These are phyloP conservation scores for Rhododendron williamsianum DNA, from an alignment of 148 eudicot genomes.

Conservation along the genomic window DNA sequence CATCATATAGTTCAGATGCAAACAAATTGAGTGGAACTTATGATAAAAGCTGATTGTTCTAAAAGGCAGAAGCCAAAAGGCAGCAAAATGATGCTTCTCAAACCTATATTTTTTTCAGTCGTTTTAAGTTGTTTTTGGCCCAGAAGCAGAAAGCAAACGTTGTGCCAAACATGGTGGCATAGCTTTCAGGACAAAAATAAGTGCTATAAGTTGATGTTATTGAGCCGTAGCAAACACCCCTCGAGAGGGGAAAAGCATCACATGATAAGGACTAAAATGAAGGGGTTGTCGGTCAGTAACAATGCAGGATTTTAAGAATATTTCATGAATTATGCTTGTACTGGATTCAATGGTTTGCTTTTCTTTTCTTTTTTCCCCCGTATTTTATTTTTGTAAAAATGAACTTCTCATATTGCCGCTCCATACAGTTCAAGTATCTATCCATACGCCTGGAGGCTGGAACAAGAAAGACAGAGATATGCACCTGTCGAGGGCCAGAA, in stretches of 20 bases:
- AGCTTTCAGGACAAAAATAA: neutral
- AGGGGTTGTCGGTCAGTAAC: neutral
- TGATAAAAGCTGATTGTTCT: neutral
- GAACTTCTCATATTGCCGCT: neutral
- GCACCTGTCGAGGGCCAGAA: slow-evolving; percentile 96
- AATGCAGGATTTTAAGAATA: neutral
- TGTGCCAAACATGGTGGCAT: neutral
- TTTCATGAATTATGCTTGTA: neutral
- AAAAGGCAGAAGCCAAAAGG: neutral
- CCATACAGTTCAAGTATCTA: neutral
- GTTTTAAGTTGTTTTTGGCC: neutral
- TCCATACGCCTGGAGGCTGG: neutral
- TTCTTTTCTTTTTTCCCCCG: neutral
- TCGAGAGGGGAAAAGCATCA: neutral
- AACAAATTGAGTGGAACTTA: neutral
- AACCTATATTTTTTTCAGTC: neutral
- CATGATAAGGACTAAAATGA: neutral
- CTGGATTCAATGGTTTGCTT: neutral
- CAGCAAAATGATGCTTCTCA: neutral
- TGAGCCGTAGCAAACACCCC: neutral
- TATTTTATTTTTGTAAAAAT: neutral
- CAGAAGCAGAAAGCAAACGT: neutral
- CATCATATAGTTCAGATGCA: neutral
- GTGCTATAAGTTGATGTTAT: neutral
- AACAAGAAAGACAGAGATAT: slow-evolving; percentile 1